Base-by-base conservation (phyloP, 805 yeast genomes). In the Priceomyces carsonii region DNA sequence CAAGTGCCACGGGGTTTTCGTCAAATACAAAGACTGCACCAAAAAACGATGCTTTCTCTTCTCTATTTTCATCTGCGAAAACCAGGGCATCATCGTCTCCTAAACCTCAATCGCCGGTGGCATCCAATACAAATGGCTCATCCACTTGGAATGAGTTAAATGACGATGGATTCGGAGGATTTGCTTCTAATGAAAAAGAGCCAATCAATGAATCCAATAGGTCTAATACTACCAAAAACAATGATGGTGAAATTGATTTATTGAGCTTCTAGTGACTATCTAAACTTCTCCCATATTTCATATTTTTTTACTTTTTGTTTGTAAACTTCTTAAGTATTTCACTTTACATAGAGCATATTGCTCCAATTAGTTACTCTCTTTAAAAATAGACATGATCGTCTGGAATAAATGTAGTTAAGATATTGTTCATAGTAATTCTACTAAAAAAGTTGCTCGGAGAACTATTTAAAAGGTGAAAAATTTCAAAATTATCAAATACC, bases 11-110 rank as follows among this genome's bases (percentile, higher is more conserved):
- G 7, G n/a, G n/a, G n/a, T 26, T 19, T 26, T 17, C 15, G n/a
- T 53, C 72, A 4, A 68, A 68, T 4, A 59, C 65, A n/a, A 62
- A 63, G 38, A 59, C 69, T 4, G 64, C 72, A 35, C 35, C 51
- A 6, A 68, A 65, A 35, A 69, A 66, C 40, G 93, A 85, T 52
- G 84, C 90, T 0, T 85, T 85, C 59, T 81, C 90, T 16, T 79
- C 85, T 3, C 65, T 85, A 44, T 79, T 85, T 48, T 66, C 77
- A 6, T 61, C 77, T 18, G 95, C 95, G 5, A 80, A 83, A 51
- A 61, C 79, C 33, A 59, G 64, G 46, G 36, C 55, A 20, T 40
- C 55, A 20, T 18, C 44, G 18, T 29, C 51, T 15, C 44, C 57
- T 9, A 20, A 49, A 19, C 37, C 48, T n/a, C n/a, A n/a, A n/a